phyloP scores from a whole-genome alignment of 2,329 filamentous ascomycete genomes.

The Pseudogymnoascus sp. region DNA sequence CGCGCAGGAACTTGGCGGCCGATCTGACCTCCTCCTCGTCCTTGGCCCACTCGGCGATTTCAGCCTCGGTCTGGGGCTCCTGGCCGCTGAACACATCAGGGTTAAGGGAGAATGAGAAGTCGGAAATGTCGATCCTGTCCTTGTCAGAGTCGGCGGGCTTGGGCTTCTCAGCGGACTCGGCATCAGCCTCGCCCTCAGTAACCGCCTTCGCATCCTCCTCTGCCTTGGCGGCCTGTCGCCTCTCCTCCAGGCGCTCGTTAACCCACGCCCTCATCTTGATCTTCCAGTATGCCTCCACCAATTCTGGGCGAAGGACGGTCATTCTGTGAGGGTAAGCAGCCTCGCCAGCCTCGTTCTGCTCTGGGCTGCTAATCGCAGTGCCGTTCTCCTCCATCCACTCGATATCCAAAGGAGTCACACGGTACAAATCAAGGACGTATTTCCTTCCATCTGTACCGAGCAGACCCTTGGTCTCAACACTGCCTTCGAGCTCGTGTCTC shows the following conservation, averaged over 20 bases:
- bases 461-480: conserved; percentile 96
- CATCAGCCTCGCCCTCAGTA: conserved; percentile 33
- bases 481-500: conserved; percentile 85
- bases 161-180: neutral
- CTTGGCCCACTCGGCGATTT: conserved; percentile 72
- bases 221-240: conserved; percentile 36
- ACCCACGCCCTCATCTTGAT: conserved; percentile 85
- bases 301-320: conserved; percentile 84
- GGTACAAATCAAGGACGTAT: conserved; percentile 94
- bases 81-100: conserved; percentile 95
- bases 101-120: conserved; percentile 84
- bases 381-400: conserved; percentile 77
- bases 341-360: conserved; percentile 26
- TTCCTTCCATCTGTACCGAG: conserved; percentile 93
- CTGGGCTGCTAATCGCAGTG: conserved; percentile 32
- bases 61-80: conserved; percentile 77
- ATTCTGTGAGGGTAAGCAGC: conserved; percentile 79
- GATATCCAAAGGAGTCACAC: conserved; percentile 86
- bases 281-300: conserved; percentile 80
- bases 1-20: conserved; percentile 69
- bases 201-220: conserved; percentile 26
- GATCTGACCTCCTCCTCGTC: conserved; percentile 86
- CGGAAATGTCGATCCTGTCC: conserved; percentile 74
- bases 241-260: conserved; percentile 64
- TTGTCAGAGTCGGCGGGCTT: conserved; percentile 27